Evolutionary conservation across 1,284 basidiomycete genomes (phyloP).

Genomic region (Apiotrichum brassicae): DNA sequence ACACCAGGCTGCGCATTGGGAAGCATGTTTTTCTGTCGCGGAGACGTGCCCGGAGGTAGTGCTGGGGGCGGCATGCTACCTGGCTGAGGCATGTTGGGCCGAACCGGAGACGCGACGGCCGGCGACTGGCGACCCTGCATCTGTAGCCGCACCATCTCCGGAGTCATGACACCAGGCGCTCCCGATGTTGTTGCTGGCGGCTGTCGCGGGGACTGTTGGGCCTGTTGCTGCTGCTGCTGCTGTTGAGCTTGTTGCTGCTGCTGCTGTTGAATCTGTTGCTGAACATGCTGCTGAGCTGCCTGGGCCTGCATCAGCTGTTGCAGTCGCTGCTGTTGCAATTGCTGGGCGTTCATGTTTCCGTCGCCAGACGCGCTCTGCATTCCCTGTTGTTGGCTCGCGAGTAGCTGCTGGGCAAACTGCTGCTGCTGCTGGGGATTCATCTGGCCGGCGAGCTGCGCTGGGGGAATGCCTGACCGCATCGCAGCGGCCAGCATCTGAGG

Average conservation of each 20-base stretch:
- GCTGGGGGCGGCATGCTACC: constrained; percentile 20
- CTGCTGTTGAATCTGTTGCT: constrained; percentile 14
- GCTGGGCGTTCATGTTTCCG: constrained; percentile 2
- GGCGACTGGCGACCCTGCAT: constrained; percentile 23
- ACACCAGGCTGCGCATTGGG: constrained; percentile 4
- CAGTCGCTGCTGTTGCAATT: constrained; percentile 14
- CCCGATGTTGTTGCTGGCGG: background rate
- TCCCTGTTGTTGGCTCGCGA: constrained; percentile 1
- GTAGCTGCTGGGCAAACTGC: constrained; percentile 8
- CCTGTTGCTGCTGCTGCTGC: constrained; percentile 16
- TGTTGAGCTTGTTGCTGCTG: constrained; percentile 21
- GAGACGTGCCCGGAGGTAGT: constrained; percentile 15
- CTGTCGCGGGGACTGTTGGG: constrained; percentile 6
- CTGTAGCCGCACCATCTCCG: constrained; percentile 18
- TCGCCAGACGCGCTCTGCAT: background rate
- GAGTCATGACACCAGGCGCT: constrained; percentile 11
- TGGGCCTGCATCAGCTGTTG: constrained; percentile 15
- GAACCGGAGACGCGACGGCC: constrained; percentile 13
- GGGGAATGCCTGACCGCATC: constrained; percentile 12
- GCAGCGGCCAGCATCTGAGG: constrained; percentile 15
- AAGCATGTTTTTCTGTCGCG: constrained; percentile 13
- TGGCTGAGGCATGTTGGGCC: constrained; percentile 14
- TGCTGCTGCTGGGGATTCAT: constrained; percentile 16
- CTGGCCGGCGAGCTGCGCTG: constrained; percentile 4
- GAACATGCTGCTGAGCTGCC: constrained; percentile 12